Conservation (phyloP, 2,329 filamentous ascomycete genomes). For the Cercospora canescens region DNA sequence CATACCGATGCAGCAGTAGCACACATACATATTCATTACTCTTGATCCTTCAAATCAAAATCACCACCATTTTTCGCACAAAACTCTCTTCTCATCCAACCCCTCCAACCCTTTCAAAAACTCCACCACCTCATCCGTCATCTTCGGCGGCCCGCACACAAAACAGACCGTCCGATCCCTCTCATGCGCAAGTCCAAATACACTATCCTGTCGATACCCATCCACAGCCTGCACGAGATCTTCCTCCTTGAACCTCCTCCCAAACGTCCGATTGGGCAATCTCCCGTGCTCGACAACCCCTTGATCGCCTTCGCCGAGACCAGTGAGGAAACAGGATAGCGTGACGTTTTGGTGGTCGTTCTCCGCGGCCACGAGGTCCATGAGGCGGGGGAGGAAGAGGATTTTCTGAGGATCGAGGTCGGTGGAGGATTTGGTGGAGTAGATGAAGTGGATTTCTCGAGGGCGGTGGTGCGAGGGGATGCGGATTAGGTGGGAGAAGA, state of each 20-base stretch:
- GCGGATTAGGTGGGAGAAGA: constrained; percentile 59
- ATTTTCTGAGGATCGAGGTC: constrained; percentile 39
- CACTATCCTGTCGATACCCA: constrained; percentile 21
- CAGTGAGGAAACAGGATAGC: constrained; percentile 35
- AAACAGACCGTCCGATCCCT: constrained; percentile 45
- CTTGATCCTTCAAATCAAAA: neutral
- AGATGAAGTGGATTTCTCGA: constrained; percentile 60
- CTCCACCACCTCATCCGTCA: constrained; percentile 50
- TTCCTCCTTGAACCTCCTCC: constrained; percentile 30
- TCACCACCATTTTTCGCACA: constrained; percentile 57
- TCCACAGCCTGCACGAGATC: constrained; percentile 44
- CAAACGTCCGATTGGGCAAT: constrained; percentile 34
- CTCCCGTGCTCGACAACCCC: constrained; percentile 32
- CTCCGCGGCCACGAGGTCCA: constrained; percentile 30
- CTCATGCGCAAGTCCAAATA: constrained; percentile 34
- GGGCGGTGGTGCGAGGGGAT: constrained; percentile 26
- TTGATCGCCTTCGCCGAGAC: constrained; percentile 21
- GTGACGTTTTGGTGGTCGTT: constrained; percentile 27
- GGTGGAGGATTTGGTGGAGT: constrained; percentile 53
- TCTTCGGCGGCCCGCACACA: constrained; percentile 50
- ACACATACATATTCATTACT: neutral
- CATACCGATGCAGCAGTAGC: neutral
- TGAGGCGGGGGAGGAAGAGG: constrained; percentile 50
- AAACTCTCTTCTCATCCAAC: constrained; percentile 41
- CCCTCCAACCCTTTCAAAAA: constrained; percentile 41